Evolutionary conservation across 2,329 filamentous ascomycete species (phyloP).

Genomic region (Pyrenochaeta sp.): DNA sequence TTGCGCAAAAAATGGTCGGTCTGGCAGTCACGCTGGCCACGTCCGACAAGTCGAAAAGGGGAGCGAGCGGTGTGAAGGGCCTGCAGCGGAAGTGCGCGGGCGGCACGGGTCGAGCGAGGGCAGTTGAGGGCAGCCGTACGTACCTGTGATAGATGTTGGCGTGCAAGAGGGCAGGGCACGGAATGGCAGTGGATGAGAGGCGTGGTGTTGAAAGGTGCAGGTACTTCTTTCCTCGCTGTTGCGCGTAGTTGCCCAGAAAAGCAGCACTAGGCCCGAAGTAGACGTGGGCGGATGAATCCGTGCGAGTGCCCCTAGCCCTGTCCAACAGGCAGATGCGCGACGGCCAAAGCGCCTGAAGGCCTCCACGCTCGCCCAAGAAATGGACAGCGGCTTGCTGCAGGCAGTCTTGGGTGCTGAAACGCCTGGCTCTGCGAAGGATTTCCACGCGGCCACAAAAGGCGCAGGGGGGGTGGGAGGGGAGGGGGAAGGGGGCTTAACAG

Average conservation of each 20-base stretch:
- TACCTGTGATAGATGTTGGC: conserved; percentile 42
- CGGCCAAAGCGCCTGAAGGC: conserved; percentile 22
- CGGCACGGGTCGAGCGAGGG: conserved; percentile 23
- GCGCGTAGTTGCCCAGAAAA: conserved; percentile 44
- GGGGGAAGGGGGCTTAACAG: conserved; percentile 37
- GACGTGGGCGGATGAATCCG: conserved; percentile 33
- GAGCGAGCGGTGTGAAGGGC: conserved; percentile 42
- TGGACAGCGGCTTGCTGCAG: conserved; percentile 11
- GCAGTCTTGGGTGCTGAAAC: conserved; percentile 27
- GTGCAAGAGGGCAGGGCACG: conserved; percentile 32
- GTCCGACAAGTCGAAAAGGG: conserved; percentile 43
- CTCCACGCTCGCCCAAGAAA: neutral
- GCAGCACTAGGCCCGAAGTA: conserved; percentile 33
- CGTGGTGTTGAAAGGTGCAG: conserved; percentile 45
- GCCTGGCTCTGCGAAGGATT: conserved; percentile 14
- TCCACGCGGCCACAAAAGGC: conserved; percentile 6
- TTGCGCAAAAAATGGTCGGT: conserved; percentile 31
- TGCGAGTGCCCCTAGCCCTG: conserved; percentile 20
- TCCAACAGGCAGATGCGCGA: conserved; percentile 30
- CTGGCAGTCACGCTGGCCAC: conserved; percentile 41
- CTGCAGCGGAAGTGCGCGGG: conserved; percentile 30
- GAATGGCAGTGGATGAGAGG: conserved; percentile 39
- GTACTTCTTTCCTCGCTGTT: conserved; percentile 48
- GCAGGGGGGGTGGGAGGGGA: too few relatives aligned
- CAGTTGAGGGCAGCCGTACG: conserved; percentile 27